A percentile compares a stretch with the other conserved stretches of the same genome.
Conservation (phyloP, 352 stramenopile species). For the Phytopythium delawarense region DNA sequence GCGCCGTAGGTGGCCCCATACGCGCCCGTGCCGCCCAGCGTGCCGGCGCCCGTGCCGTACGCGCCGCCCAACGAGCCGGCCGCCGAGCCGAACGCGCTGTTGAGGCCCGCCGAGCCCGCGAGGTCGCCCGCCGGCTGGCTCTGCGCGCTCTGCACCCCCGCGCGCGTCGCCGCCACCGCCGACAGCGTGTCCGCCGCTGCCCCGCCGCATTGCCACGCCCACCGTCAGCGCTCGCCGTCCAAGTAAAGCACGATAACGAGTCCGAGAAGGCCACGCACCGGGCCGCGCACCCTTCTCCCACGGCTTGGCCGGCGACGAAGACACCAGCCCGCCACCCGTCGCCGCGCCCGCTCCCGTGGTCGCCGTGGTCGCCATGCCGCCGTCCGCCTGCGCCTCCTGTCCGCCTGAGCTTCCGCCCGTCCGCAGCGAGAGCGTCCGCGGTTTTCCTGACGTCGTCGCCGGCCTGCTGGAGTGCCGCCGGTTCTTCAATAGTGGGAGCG, state of each 20-base stretch:
- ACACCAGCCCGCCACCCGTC: background rate
- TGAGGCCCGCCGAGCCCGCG: slow-evolving; percentile 1
- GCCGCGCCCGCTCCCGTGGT: slow-evolving; percentile 15
- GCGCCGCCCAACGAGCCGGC: slow-evolving; percentile 10
- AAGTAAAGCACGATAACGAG: background rate
- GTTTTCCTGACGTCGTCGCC: slow-evolving; percentile 6
- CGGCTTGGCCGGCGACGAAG: slow-evolving; percentile 31
- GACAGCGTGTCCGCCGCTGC: slow-evolving; percentile 15
- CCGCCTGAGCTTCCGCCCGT: too few relatives aligned
- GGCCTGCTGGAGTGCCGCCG: background rate
- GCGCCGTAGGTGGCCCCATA: background rate
- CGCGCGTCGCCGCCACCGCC: slow-evolving; percentile 11
- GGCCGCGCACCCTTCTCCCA: slow-evolving; percentile 43
- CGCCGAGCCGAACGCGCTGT: slow-evolving; percentile 8
- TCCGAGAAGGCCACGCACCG: slow-evolving; percentile 10
- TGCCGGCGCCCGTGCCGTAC: slow-evolving; percentile 18
- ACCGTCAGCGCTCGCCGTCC: slow-evolving; percentile 4
- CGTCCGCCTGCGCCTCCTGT: too few relatives aligned
- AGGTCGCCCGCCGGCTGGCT: slow-evolving; percentile 7
- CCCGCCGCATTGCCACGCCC: background rate
- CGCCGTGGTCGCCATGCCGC: slow-evolving; percentile 16
- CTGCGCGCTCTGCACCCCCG: background rate
- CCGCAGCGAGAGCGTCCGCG: background rate
- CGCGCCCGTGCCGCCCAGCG: slow-evolving; percentile 4
- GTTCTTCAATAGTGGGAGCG: background rate